phyloP scores from a whole-genome alignment of 805 yeast genomes.

The Cyberlindnera americana region DNA sequence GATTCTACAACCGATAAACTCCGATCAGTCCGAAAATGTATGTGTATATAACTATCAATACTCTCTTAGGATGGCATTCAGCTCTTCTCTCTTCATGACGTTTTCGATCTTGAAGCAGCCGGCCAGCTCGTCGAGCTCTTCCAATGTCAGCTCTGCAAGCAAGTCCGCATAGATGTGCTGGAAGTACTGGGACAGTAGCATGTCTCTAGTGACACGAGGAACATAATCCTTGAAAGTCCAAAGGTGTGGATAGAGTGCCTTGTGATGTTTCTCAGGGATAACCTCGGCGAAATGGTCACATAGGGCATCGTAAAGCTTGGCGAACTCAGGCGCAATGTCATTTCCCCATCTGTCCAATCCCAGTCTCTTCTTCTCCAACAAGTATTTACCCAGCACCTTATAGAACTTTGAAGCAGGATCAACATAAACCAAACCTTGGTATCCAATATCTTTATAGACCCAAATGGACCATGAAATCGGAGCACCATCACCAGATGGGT shows the following conservation, averaged over 20 bases:
- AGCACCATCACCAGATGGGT: conserved; percentile 44
- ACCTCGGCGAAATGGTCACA: conserved; percentile 35
- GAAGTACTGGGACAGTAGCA: conserved; percentile 41
- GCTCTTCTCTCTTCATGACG: conserved; percentile 38
- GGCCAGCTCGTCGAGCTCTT: conserved; percentile 48
- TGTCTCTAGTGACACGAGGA: conserved; percentile 41
- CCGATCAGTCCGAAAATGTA: not conserved
- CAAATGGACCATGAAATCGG: conserved; percentile 52
- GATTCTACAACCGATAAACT: not conserved
- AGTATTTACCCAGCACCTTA: conserved; percentile 39
- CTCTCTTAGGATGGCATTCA: conserved; percentile 30
- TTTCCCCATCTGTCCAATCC: conserved; percentile 52
- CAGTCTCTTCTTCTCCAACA: conserved; percentile 40
- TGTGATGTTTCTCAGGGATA: conserved; percentile 39
- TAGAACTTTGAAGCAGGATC: conserved; percentile 43
- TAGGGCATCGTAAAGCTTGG: conserved; percentile 35
- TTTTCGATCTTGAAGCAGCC: conserved; percentile 48
- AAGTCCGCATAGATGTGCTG: conserved; percentile 45
- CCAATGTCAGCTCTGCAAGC: conserved; percentile 38
- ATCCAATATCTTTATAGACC: conserved; percentile 52
- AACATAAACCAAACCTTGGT: conserved; percentile 46
- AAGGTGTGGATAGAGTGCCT: conserved; percentile 38
- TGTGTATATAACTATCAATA: conserved; percentile 4
- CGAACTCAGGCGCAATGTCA: conserved; percentile 40
- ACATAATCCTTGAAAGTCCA: conserved; percentile 39